Percentiles rank a stretch among this genome's conserved stretches.
Evolutionary conservation across 1,284 basidiomycete genomes (phyloP).

Genomic region (Kalmanozyma brasiliensis): DNA sequence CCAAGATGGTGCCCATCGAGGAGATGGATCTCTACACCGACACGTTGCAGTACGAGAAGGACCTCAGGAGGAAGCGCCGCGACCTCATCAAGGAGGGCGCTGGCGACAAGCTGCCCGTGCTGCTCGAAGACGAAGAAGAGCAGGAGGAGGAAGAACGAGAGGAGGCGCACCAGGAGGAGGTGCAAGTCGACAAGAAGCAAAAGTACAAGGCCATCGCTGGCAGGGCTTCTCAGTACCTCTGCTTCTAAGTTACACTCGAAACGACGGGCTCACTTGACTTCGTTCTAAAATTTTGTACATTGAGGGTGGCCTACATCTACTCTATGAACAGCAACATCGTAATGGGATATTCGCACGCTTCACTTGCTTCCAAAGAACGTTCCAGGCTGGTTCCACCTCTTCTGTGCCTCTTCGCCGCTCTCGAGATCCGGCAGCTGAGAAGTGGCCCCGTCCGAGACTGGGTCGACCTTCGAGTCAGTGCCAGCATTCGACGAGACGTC

Average conservation of each 20-base stretch:
- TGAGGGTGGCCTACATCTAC: slow-evolving; percentile 1
- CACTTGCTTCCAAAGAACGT: slow-evolving; percentile 19
- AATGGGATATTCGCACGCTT: slow-evolving; percentile 1
- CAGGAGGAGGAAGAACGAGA: slow-evolving; percentile 12
- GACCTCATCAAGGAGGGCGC: slow-evolving; percentile 22
- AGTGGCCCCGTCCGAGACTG: background rate
- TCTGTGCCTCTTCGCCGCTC: slow-evolving; percentile 15
- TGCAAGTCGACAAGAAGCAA: slow-evolving; percentile 10
- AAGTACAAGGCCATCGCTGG: slow-evolving; percentile 19
- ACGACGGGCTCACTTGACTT: no score
- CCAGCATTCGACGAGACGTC: slow-evolving; percentile 12
- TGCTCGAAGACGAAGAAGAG: slow-evolving; percentile 39
- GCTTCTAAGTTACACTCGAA: slow-evolving; percentile 18
- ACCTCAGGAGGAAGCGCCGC: slow-evolving; percentile 22
- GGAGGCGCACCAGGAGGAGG: slow-evolving; percentile 8
- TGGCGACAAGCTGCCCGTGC: slow-evolving; percentile 22
- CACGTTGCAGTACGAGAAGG: slow-evolving; percentile 35
- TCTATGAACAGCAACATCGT: slow-evolving; percentile 4
- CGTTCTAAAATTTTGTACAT: no score
- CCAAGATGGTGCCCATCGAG: slow-evolving; percentile 39
- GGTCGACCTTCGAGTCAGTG: slow-evolving; percentile 8
- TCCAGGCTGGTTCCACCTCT: slow-evolving; percentile 22
- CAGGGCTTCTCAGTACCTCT: slow-evolving; percentile 33
- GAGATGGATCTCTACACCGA: slow-evolving; percentile 64
- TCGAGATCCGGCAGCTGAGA: slow-evolving; percentile 22